Conservation (phyloP, 2,329 filamentous ascomycete genomes). For the Phialocephala sp. region DNA sequence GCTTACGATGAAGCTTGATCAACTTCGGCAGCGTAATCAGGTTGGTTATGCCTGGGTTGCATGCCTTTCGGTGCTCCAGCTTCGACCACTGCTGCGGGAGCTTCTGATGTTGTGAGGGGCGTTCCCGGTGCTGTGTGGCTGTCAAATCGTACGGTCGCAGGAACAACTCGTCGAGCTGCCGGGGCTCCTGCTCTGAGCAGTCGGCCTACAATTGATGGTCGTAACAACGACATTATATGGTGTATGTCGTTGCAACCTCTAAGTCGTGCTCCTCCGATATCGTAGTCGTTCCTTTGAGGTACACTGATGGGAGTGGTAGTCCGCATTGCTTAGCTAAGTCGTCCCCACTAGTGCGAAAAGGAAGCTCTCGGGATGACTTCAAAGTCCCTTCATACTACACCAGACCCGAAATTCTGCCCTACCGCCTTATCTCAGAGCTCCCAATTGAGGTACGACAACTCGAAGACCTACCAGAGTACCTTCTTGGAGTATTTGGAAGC, state of each 20-base stretch:
- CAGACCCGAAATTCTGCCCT: conserved; percentile 12
- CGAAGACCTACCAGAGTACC: neutral
- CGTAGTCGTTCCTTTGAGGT: neutral
- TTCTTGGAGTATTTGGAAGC: neutral
- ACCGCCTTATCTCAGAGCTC: conserved; percentile 22
- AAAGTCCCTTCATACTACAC: conserved; percentile 34
- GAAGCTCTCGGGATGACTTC: conserved; percentile 31
- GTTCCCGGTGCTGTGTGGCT: conserved; percentile 49
- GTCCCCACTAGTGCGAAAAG: conserved; percentile 12
- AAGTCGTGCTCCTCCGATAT: conserved; percentile 6
- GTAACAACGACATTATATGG: conserved; percentile 68
- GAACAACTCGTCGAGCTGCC: conserved; percentile 45
- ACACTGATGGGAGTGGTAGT: neutral
- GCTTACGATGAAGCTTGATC: conserved; percentile 92
- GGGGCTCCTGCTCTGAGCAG: conserved; percentile 55
- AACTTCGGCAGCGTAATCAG: conserved; percentile 79
- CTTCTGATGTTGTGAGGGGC: conserved; percentile 48
- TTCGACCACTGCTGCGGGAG: conserved; percentile 29
- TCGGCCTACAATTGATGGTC: conserved; percentile 58
- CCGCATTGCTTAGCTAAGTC: neutral
- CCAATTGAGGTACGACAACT: conserved; percentile 40
- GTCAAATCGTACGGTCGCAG: conserved; percentile 59
- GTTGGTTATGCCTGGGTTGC: conserved; percentile 57
- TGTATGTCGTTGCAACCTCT: neutral
- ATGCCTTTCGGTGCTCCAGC: conserved; percentile 27